These are phyloP conservation scores for Globisporangium solare DNA, from an alignment of 352 stramenopile species.

Conservation along the genomic window DNA sequence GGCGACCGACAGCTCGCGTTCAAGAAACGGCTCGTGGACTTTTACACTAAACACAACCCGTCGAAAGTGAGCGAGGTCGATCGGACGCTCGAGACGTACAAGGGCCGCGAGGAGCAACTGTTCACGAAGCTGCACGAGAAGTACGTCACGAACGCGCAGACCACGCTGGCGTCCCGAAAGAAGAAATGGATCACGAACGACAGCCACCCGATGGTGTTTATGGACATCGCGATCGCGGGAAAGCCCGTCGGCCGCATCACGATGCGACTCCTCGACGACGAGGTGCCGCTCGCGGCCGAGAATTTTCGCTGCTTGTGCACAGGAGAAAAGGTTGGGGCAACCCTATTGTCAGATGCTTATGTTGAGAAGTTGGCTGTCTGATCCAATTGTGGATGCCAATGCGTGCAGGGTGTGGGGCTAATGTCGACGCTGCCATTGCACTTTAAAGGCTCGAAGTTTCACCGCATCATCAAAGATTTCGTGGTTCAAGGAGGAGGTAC, in stretches of 20 bases:
- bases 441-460: conserved; percentile 88
- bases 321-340: conserved; percentile 60
- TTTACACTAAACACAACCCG: conserved; percentile 73
- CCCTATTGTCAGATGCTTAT: conserved; percentile 10
- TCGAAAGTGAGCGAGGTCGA: conserved; percentile 46
- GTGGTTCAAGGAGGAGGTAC: conserved; percentile 82
- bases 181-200: conserved; percentile 44
- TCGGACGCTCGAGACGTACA: conserved; percentile 49
- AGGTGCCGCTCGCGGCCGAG: conserved; percentile 92
- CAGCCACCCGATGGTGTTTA: conserved; percentile 90
- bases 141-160: conserved; percentile 33
- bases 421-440: conserved; percentile 34
- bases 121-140: conserved; percentile 65
- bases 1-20: conserved; percentile 13
- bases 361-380: not conserved
- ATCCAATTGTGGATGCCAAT: not conserved
- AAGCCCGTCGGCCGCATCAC: conserved; percentile 86
- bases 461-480: conserved; percentile 92
- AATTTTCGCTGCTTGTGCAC: conserved; percentile 91
- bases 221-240: conserved; percentile 91
- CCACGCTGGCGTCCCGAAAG: conserved; percentile 37
- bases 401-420: conserved; percentile 17
- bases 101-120: conserved; percentile 56
- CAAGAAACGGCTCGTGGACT: conserved; percentile 40
- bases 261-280: conserved; percentile 93